Base-by-base conservation (phyloP, 805 yeast genomes). In the Candida nanaspora region DNA sequence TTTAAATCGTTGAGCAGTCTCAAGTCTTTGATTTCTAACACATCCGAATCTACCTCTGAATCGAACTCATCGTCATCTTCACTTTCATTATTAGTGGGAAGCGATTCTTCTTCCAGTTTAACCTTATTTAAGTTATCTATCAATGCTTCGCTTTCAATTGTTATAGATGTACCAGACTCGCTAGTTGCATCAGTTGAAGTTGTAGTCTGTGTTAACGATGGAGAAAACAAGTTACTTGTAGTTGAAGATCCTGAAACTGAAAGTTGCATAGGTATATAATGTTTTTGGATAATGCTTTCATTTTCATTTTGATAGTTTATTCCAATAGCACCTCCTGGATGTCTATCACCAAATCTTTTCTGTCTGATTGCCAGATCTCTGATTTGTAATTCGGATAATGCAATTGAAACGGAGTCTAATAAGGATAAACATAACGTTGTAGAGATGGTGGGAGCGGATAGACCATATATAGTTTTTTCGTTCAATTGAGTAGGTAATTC, bases 251-350 rank as follows among this genome's bases (percentile, higher is more conserved):
- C n/a, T n/a, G n/a, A n/a, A n/a, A n/a, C n/a, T n/a, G n/a, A n/a
- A n/a, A n/a, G n/a, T n/a, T n/a, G n/a, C n/a, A n/a, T n/a, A n/a
- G n/a, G n/a, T n/a, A n/a, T n/a, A n/a, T n/a, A n/a, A n/a, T n/a
- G n/a, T 20, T 32, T 11, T 19, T 14, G 13, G 20, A 6, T 30
- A 30, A 4, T 16, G 19, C 19, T 18, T 32, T 9, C 6, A 19
- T 9, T 16, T 25, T 26, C 15, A n/a, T 7, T 27, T 28, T 21
- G 19, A 43, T 63, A 70, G 6, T 69, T 65, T 40, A 66, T 67
- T 14, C 96, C 96, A 53, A 87, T 86, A 2, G 93, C 83, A 15
- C 96, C 96, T 18, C 96, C 96, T 2, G 96, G 96, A 53, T 87
- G 96, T 54, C 82, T 74, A 46, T 72, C 73, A 8, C 82, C 80